Conservation (phyloP, 2,329 filamentous ascomycete genomes). For the Pseudogymnoascus sp. region DNA sequence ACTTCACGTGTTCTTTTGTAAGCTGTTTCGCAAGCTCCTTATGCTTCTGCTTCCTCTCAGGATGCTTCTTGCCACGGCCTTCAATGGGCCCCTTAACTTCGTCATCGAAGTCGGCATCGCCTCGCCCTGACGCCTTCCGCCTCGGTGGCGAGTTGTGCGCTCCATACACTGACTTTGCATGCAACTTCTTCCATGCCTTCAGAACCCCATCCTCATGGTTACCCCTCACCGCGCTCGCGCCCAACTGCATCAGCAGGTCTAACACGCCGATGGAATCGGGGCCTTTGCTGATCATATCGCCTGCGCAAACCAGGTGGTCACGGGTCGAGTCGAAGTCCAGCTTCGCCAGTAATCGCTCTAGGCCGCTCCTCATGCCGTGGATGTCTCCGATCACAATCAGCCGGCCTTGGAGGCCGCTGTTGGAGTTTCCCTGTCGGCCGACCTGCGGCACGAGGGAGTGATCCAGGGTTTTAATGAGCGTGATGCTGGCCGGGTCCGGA, state of each 20-base stretch:
- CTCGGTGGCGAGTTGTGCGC: conserved; percentile 15
- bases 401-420: conserved; percentile 29
- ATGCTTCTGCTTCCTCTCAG: conserved; percentile 17
- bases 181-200: conserved; percentile 44
- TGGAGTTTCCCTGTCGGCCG: not conserved
- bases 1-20: conserved; percentile 49
- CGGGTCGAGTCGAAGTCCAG: conserved; percentile 49
- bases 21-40: conserved; percentile 22
- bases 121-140: conserved; percentile 23
- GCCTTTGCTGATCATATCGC: conserved; percentile 79
- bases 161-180: conserved; percentile 19
- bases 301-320: conserved; percentile 69
- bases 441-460: not conserved
- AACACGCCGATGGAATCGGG: conserved; percentile 75
- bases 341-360: conserved; percentile 57
- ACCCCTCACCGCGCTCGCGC: conserved; percentile 75
- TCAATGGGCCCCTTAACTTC: not conserved
- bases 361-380: conserved; percentile 70
- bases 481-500: not conserved
- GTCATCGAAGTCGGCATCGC: conserved; percentile 13
- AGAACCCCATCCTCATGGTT: conserved; percentile 88
- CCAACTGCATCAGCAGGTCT: conserved; percentile 60
- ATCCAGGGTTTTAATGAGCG: not conserved
- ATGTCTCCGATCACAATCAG: conserved; percentile 85
- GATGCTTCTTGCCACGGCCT: not conserved